phyloP scores from a whole-genome alignment of 1,284 basidiomycete genomes.

The Ceratobasidium sp. region DNA sequence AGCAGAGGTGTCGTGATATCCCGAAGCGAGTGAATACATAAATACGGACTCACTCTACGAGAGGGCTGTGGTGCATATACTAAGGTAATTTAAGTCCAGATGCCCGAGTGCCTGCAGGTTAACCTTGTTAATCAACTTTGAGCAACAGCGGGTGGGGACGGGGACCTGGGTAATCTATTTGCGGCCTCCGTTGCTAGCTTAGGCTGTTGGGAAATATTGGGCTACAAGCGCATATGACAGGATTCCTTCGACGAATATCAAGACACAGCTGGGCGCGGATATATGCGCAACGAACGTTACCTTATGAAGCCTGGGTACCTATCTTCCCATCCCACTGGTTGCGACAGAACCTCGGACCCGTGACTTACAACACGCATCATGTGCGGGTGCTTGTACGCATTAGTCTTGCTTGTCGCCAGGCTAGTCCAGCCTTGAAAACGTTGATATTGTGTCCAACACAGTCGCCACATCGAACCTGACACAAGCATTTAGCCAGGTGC shows the following conservation, averaged over 20 bases:
- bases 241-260: background rate
- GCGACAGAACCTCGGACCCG: background rate
- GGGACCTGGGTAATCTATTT: too few species aligned
- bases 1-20: too few species aligned
- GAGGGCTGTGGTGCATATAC: too few species aligned
- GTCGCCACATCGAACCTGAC: background rate
- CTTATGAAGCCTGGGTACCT: background rate
- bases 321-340: slow-evolving; percentile 26
- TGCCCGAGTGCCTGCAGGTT: too few species aligned
- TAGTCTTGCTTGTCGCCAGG: slow-evolving; percentile 5
- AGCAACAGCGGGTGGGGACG: too few species aligned
- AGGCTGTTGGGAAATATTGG: too few species aligned
- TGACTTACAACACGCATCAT: background rate
- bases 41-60: too few species aligned
- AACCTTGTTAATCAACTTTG: too few species aligned
- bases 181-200: background rate
- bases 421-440: background rate
- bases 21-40: too few species aligned
- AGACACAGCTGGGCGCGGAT: background rate
- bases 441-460: background rate
- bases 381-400: background rate
- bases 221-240: too few species aligned
- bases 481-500: background rate
- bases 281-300: slow-evolving; percentile 26
- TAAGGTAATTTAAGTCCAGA: too few species aligned